A percentile compares a stretch with the other conserved stretches of the same genome.
Conservation (phyloP, 495 filamentous ascomycete genomes). For the Neurospora sp. region DNA sequence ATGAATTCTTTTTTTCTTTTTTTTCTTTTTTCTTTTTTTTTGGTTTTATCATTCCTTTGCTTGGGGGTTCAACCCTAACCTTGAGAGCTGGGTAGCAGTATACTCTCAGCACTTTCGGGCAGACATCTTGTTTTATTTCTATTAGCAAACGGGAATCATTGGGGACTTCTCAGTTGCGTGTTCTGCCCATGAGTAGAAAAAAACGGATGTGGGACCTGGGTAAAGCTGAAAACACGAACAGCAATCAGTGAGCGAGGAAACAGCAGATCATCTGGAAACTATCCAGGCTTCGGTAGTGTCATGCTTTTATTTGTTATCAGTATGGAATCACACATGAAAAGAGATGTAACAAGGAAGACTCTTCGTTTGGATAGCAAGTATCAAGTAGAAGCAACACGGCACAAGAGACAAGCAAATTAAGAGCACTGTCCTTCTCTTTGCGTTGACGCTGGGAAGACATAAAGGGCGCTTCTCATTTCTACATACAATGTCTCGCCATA, state of each 20-base stretch:
- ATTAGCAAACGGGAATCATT: background rate
- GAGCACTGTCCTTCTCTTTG: background rate
- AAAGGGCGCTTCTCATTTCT: background rate
- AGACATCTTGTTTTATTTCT: background rate
- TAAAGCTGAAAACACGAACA: background rate
- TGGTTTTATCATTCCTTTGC: no score
- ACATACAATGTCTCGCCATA: background rate
- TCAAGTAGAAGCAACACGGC: background rate
- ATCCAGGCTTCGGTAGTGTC: background rate
- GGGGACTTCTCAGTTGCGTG: background rate
- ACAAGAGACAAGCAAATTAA: background rate
- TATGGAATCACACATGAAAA: background rate
- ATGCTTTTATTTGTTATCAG: background rate
- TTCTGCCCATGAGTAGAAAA: background rate
- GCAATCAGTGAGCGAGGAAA: background rate
- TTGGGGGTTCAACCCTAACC: no score
- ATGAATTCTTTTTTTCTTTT: background rate
- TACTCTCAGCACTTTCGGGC: background rate
- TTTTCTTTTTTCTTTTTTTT: background rate
- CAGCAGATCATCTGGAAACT: background rate
- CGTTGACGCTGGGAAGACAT: background rate
- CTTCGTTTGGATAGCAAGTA: background rate
- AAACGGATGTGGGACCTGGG: background rate
- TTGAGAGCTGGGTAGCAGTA: no score
- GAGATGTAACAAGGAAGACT: background rate